Conservation (phyloP, 768 basidiomycete species). For the Boletus coccyginus region DNA sequence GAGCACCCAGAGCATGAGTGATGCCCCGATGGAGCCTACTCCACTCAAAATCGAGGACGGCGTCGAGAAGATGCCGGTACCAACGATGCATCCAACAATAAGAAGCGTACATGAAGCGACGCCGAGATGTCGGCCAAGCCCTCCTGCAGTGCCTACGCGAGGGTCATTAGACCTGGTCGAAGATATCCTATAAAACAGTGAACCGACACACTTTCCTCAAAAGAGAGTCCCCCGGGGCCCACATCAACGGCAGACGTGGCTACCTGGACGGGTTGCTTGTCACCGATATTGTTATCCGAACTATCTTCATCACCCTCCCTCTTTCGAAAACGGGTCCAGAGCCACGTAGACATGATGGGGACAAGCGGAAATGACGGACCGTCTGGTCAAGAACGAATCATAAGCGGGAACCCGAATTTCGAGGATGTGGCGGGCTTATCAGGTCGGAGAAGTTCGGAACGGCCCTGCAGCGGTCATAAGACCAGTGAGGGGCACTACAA, state of each 20-base stretch:
- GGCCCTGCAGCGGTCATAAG: too few relatives aligned
- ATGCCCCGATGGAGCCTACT: constrained; percentile 57
- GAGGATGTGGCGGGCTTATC: not conserved
- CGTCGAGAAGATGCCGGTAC: constrained; percentile 60
- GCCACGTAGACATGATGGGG: constrained; percentile 2
- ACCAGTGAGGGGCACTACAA: too few relatives aligned
- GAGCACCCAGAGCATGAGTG: constrained; percentile 62
- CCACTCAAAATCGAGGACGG: constrained; percentile 55
- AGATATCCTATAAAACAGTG: not conserved
- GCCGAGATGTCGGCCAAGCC: constrained; percentile 55
- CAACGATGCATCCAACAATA: constrained; percentile 55
- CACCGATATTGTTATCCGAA: not conserved
- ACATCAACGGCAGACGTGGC: constrained; percentile 10
- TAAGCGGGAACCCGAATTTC: not conserved
- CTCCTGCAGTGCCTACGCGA: constrained; percentile 44
- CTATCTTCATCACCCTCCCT: not conserved
- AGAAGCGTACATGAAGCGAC: constrained; percentile 53
- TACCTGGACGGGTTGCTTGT: not conserved
- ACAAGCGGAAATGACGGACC: not conserved
- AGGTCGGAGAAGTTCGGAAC: too few relatives aligned
- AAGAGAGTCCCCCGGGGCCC: constrained; percentile 43
- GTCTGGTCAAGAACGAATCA: not conserved
- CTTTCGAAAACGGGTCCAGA: constrained; percentile 1
- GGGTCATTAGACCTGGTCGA: not conserved
- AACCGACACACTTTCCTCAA: constrained; percentile 42